Base-by-base conservation (phyloP, 352 stramenopile species). In the Phytophthora pinifolia region DNA sequence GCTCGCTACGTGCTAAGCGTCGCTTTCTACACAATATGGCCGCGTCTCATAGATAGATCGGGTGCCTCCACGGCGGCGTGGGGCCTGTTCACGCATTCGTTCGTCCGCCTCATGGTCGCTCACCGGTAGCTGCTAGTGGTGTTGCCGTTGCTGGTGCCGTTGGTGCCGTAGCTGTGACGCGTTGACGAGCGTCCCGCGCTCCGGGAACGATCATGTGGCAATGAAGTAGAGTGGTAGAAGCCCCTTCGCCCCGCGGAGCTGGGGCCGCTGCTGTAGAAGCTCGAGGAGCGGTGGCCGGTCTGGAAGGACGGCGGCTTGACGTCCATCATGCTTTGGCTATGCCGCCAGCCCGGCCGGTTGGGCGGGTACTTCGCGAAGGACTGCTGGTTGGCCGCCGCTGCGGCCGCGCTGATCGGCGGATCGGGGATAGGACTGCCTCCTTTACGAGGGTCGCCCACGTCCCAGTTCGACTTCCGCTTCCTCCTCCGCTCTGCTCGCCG, bases 381-480 rank as follows among this genome's bases (percentile, higher is more conserved):
- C 59, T 70, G 65, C 42, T 68, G 74, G 46, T 74, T 76, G 18
- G 64, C 67, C 15, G 61, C 63, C 18, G 70, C 67, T 0, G 66
- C 58, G 8, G 70, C 66, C 3, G 65, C 56, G 22, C 60, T 73
- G 29, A 62, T 55, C 27, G 64, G 62, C 1, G 48, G 52, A 18
- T 81, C 69, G 27, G 62, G 44, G 20, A 66, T 31, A 32, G 59
- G 67, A 12, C 63, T 77, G 32, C 62, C 63, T 45, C 62, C 74
- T 10, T 74, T 65, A 0, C 80, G 78, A 3, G 84, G 84, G 41
- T 94, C 84, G 22, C 82, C 82, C 7, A 91, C 78, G 56, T 94
- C 84, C 84, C 84, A 94, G 52, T 92, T 89, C 0, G 82, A 82
- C 43, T 88, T 91, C 25, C 76, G 77, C 25, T 74, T 78, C 54